These are phyloP conservation scores for Phytophthora idaei DNA, from an alignment of 352 stramenopile genomes.

Conservation along the genomic window DNA sequence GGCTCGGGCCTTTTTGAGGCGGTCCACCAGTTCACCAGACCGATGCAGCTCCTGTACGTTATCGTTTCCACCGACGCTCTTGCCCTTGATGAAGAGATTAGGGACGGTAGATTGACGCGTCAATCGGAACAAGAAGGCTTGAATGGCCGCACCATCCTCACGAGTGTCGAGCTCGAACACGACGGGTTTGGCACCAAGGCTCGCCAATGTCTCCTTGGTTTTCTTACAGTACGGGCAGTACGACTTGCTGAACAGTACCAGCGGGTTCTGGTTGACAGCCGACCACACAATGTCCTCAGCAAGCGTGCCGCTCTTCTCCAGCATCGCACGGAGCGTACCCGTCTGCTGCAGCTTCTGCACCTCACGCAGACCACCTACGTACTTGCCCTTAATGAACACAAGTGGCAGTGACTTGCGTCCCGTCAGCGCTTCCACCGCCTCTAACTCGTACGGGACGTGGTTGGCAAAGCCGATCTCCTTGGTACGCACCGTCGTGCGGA, in stretches of 20 bases:
- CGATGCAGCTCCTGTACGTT: conserved; percentile 88
- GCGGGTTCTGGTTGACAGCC: conserved; percentile 66
- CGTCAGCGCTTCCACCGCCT: conserved; percentile 87
- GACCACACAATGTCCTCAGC: conserved; percentile 78
- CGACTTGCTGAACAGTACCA: conserved; percentile 89
- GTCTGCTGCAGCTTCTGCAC: conserved; percentile 85
- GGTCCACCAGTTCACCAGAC: conserved; percentile 89
- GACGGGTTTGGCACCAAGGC: conserved; percentile 63
- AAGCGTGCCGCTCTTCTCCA: conserved; percentile 77
- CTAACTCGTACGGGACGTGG: conserved; percentile 71
- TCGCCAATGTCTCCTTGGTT: conserved; percentile 70
- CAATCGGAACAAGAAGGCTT: conserved; percentile 90
- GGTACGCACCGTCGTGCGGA: conserved; percentile 62
- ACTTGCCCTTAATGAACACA: conserved; percentile 95
- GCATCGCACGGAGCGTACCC: conserved; percentile 86
- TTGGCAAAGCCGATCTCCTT: conserved; percentile 63
- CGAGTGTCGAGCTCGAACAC: conserved; percentile 85
- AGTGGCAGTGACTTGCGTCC: conserved; percentile 93
- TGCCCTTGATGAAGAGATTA: conserved; percentile 97
- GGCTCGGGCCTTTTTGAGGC: conserved; percentile 78
- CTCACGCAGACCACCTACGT: conserved; percentile 94
- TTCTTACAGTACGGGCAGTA: conserved; percentile 90
- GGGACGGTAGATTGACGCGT: conserved; percentile 96
- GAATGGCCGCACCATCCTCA: conserved; percentile 90
- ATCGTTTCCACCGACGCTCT: conserved; percentile 96